phyloP scores from a whole-genome alignment of 2,329 filamentous ascomycete genomes.

The Cytospora piceicola region DNA sequence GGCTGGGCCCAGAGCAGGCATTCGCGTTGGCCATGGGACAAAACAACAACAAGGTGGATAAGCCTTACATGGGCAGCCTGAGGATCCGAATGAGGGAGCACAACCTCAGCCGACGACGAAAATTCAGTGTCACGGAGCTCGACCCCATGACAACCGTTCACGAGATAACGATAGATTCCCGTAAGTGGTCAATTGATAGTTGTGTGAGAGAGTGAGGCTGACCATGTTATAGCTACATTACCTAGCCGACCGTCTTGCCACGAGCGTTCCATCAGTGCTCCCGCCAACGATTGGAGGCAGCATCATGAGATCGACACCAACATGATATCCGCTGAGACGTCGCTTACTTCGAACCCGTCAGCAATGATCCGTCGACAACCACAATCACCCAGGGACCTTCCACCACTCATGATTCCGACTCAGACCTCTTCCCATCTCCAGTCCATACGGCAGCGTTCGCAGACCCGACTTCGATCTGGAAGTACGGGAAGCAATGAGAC shows the following conservation, averaged over 20 bases:
- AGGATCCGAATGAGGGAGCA: constrained; percentile 62
- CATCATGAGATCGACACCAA: constrained; percentile 38
- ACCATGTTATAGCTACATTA: constrained; percentile 61
- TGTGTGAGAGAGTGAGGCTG: constrained; percentile 28
- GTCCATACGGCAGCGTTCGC: constrained; percentile 46
- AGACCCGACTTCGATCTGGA: constrained; percentile 51
- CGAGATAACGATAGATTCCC: constrained; percentile 70
- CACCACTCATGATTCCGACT: constrained; percentile 61
- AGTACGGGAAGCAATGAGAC: constrained; percentile 47
- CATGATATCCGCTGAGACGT: not conserved
- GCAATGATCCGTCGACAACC: constrained; percentile 41
- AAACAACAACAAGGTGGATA: constrained; percentile 46
- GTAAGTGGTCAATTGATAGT: constrained; percentile 50
- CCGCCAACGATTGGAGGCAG: constrained; percentile 54
- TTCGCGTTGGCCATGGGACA: constrained; percentile 48
- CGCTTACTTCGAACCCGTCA: constrained; percentile 16
- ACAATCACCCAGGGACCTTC: constrained; percentile 57
- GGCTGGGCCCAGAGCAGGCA: constrained; percentile 55
- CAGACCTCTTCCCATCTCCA: constrained; percentile 40
- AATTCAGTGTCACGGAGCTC: constrained; percentile 66
- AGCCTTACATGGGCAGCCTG: constrained; percentile 45
- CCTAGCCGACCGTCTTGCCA: constrained; percentile 67
- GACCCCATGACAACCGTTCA: constrained; percentile 72
- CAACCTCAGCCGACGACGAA: constrained; percentile 61
- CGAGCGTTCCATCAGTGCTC: constrained; percentile 67